Base-by-base conservation (phyloP, 306 rosid species). In the Malus sieversii region DNA sequence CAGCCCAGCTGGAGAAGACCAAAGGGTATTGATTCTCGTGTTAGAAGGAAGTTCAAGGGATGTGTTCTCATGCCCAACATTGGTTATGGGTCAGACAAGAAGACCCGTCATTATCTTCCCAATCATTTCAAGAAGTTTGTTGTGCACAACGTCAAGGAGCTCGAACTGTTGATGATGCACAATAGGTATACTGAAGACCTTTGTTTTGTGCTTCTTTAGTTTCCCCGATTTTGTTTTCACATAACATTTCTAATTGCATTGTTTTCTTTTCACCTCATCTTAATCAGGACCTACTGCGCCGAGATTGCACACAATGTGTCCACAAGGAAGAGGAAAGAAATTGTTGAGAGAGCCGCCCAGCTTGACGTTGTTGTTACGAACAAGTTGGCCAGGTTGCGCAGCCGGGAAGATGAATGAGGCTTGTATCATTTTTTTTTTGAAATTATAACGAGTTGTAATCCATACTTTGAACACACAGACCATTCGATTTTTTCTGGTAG, bases 21-120 rank as follows among this genome's bases (percentile, higher is more conserved):
- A 19, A 91, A 92, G 95, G 97, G 97, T 88, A 89, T 88, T 10
- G 97, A 91, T 71, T 89, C 92, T 6, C 95, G 97, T 5, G 97
- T 89, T 8, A 78, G 93, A 69, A 88, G 97, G 16, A 92, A 89
- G 89, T 92, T 92, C 78, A 92, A 92, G 80, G 97, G 97, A 82
- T 82, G 84, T 44, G 53, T 48, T 14, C 53, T 91, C 70, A 92
- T 90, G 96, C 96, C 97, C 66, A 92, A 92, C 69, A 86, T 92
- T 66, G 97, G 97, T 16, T 92, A 92, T 23, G 97, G 96, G 11
- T 80, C 96, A 0, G 96, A 92, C 88, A 92, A 90, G 87, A 92
- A 92, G 68, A 92, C 97, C 2, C 88, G 96, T 5, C 97, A 92
- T 70, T 89, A 75, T 55, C 91, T 92, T 18, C 97, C 96, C 0